Conservation (phyloP, 805 yeast species). For the Yamadazyma olivae region DNA sequence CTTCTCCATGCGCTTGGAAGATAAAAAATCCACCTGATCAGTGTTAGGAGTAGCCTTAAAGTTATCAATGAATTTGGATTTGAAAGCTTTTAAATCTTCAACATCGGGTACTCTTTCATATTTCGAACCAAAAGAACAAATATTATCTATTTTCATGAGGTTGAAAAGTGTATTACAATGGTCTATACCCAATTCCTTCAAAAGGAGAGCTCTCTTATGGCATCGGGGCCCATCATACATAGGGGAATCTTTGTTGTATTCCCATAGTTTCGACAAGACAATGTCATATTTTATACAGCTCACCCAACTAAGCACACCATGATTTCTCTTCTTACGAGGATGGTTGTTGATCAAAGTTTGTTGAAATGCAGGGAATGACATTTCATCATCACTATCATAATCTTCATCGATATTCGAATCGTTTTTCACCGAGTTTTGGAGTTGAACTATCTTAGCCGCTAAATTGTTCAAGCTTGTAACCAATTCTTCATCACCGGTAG, state of each 20-base stretch:
- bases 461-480: not conserved
- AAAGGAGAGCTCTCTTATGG: too few species aligned
- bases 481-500: not conserved
- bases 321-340: not conserved
- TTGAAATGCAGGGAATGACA: not conserved
- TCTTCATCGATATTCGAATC: not conserved
- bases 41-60: too few species aligned
- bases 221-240: too few species aligned
- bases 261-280: slow-evolving; percentile 3
- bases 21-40: too few species aligned
- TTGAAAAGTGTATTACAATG: too few species aligned
- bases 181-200: too few species aligned
- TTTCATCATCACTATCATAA: slow-evolving; percentile 3
- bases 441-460: not conserved
- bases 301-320: slow-evolving; percentile 2
- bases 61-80: too few species aligned
- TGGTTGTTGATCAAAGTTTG: not conserved
- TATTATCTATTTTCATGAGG: too few species aligned
- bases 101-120: not conserved
- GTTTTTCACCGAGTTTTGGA: not conserved
- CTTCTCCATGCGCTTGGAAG: too few species aligned
- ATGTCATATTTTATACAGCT: slow-evolving; percentile 4
- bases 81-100: not conserved
- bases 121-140: too few species aligned
- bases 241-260: too few species aligned